Evolutionary conservation across 2,329 filamentous ascomycete species (phyloP).

Genomic region (Fragosphaeria purpurea): DNA sequence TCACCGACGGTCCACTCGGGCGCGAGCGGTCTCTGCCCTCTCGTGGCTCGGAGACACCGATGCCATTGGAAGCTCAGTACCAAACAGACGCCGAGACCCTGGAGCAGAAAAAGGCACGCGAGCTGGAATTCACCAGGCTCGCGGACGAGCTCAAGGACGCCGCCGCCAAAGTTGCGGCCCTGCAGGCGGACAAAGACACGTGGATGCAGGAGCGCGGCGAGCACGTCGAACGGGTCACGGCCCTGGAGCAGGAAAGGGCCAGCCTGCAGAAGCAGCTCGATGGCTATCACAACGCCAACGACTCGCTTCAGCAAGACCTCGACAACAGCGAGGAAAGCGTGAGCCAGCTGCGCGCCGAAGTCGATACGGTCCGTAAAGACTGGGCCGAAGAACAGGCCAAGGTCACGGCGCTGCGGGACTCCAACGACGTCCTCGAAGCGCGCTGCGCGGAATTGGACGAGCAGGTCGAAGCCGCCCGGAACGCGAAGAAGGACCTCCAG

Average conservation of each 20-base stretch:
- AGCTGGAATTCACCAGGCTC: not conserved
- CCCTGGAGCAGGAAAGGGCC: slow-evolving; percentile 1
- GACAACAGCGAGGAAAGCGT: not conserved
- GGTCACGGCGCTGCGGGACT: not conserved
- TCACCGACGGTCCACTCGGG: too few relatives aligned
- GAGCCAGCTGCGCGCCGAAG: not conserved
- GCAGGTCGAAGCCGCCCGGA: slow-evolving; percentile 5
- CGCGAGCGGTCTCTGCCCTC: too few relatives aligned
- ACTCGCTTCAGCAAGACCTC: not conserved
- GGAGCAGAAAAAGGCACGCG: slow-evolving; percentile 3
- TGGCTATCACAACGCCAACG: not conserved
- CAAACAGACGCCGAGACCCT: not conserved
- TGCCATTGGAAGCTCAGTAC: too few relatives aligned
- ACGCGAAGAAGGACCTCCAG: slow-evolving; percentile 9
- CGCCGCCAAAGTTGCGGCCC: not conserved
- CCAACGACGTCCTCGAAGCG: not conserved
- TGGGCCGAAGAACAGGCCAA: not conserved
- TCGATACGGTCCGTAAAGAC: too few relatives aligned
- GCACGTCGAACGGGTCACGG: not conserved
- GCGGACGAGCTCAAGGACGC: not conserved
- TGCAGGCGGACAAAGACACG: not conserved
- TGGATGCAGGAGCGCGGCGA: not conserved
- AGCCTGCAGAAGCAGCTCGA: slow-evolving; percentile 1
- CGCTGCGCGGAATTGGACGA: slow-evolving; percentile 6
- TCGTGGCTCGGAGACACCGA: too few relatives aligned